A percentile compares a stretch with the other conserved stretches of the same genome.
phyloP scores from a whole-genome alignment of 2,329 filamentous ascomycete species.

The Aspergillus sp. region DNA sequence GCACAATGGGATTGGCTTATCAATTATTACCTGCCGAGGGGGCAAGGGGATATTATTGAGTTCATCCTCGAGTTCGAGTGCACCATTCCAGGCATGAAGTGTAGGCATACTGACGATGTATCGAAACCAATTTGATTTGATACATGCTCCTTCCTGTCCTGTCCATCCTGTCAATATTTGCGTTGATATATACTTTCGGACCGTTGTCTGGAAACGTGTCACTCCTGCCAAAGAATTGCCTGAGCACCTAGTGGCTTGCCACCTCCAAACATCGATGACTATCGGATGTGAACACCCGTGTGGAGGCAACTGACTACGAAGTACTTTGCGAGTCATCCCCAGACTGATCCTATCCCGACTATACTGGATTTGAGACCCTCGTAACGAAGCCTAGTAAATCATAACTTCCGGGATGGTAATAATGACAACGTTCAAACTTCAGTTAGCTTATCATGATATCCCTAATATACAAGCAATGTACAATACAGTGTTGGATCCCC shows the following conservation, averaged over 20 bases:
- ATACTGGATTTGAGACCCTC: not conserved
- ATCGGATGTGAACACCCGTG: too few relatives aligned
- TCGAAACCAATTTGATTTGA: not conserved
- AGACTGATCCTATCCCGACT: not conserved
- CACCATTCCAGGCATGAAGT: not conserved
- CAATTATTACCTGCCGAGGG: not conserved
- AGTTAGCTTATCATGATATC: slow-evolving; percentile 14
- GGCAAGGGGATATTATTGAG: not conserved
- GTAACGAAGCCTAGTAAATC: not conserved
- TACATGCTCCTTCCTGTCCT: too few relatives aligned
- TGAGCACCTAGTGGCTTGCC: not conserved
- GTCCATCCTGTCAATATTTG: not conserved
- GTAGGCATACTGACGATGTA: not conserved
- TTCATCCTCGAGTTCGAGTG: not conserved
- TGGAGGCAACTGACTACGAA: too few relatives aligned
- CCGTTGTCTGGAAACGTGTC: not conserved
- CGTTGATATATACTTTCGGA: not conserved
- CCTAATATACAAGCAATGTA: slow-evolving; percentile 18
- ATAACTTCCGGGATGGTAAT: not conserved
- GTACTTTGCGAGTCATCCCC: not conserved
- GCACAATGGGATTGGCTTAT: slow-evolving; percentile 15
- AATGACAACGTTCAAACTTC: not conserved
- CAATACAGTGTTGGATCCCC: slow-evolving; percentile 7
- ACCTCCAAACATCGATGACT: not conserved
- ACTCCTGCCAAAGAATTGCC: not conserved